These are phyloP conservation scores for Chlorella sorokiniana DNA, from an alignment of 139 green algal species.

Conservation along the genomic window DNA sequence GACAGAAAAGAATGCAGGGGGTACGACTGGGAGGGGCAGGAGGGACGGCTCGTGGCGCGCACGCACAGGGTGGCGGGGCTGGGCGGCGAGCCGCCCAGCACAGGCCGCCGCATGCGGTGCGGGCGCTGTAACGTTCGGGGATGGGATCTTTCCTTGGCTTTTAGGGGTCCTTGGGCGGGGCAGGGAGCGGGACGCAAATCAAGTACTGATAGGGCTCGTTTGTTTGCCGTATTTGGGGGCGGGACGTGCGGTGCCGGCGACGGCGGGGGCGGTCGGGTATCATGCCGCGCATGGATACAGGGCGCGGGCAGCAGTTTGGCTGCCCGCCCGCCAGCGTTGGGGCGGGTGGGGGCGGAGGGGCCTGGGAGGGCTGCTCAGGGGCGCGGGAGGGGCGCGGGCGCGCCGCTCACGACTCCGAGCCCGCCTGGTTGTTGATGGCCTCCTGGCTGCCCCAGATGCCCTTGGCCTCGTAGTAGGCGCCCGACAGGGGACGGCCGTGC, in stretches of 20 bases:
- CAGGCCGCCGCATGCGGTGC: background rate
- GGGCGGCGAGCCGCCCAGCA: background rate
- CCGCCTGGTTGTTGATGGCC: constrained; percentile 21
- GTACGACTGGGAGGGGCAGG: too few relatives aligned
- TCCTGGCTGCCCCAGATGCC: constrained; percentile 27
- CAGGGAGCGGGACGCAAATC: background rate
- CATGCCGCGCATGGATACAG: background rate
- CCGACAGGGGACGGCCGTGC: background rate
- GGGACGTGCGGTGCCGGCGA: background rate
- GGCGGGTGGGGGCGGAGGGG: background rate
- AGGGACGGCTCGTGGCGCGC: background rate
- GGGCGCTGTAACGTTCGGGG: background rate
- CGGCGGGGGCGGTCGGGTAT: background rate
- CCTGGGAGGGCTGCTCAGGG: too few relatives aligned
- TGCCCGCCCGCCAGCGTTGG: background rate
- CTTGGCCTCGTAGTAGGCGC: constrained; percentile 18
- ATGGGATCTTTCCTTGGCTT: background rate
- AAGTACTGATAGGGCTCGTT: background rate
- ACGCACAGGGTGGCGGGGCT: too few relatives aligned
- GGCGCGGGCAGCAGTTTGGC: background rate
- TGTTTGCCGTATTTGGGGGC: background rate
- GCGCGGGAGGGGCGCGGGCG: too few relatives aligned
- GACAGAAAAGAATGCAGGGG: background rate
- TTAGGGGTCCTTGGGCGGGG: too few relatives aligned
- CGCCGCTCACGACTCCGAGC: background rate